These are phyloP conservation scores for Sphagnum contortum DNA, from an alignment of 225 moss, liverwort and hornwort species.

Conservation along the genomic window DNA sequence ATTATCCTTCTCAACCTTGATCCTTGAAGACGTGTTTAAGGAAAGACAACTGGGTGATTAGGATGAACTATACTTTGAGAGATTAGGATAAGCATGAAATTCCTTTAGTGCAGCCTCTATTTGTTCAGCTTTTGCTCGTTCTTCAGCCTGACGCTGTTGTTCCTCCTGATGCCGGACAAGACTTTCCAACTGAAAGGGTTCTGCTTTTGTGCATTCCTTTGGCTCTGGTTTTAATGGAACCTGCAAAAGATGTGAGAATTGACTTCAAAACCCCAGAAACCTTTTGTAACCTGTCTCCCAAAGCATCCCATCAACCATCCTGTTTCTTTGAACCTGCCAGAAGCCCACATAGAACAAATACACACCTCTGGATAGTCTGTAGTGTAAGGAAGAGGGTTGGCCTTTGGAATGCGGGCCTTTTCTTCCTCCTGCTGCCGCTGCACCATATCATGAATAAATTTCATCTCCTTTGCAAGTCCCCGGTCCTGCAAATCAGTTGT, in stretches of 20 bases:
- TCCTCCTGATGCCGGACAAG: constrained; percentile 65
- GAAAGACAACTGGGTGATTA: no score
- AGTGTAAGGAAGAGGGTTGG: constrained; percentile 84
- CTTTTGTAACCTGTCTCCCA: not conserved
- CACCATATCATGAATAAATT: constrained; percentile 65
- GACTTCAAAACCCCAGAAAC: not conserved
- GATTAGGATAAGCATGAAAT: constrained; percentile 81
- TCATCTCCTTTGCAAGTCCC: constrained; percentile 74
- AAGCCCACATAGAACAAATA: not conserved
- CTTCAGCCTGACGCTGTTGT: constrained; percentile 36
- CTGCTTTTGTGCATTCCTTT: constrained; percentile 58
- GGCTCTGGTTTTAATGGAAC: constrained; percentile 60
- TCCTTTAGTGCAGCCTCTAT: constrained; percentile 51
- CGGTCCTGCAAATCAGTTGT: constrained; percentile 38
- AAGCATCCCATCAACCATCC: no score
- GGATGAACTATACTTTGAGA: constrained; percentile 53
- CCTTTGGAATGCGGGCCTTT: constrained; percentile 75
- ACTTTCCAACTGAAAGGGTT: constrained; percentile 77
- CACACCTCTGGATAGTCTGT: constrained; percentile 79
- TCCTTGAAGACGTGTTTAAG: no score
- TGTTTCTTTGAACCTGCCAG: no score
- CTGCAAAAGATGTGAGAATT: constrained; percentile 16
- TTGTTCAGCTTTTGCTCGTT: constrained; percentile 25
- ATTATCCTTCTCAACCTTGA: no score
- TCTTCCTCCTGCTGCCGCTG: constrained; percentile 60